Evolutionary conservation across 768 basidiomycete genomes (phyloP).

Genomic region (Cyclocybe cylindracea): DNA sequence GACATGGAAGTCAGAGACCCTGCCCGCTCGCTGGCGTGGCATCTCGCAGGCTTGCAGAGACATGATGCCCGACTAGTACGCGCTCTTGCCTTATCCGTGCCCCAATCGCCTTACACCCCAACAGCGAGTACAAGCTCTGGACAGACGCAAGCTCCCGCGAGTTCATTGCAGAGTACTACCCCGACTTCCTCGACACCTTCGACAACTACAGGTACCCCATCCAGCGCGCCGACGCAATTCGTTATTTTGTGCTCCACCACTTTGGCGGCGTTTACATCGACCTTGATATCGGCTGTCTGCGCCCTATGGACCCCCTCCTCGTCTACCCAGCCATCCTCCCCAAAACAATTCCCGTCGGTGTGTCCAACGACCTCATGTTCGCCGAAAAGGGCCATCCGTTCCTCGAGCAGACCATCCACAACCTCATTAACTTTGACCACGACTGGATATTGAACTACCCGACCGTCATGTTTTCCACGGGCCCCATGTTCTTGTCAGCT

Average conservation of each 20-base stretch:
- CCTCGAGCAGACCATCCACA: constrained; percentile 91
- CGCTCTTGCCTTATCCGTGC: constrained; percentile 18
- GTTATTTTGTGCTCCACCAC: constrained; percentile 95
- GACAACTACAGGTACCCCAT: constrained; percentile 91
- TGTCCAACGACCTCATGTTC: constrained; percentile 98
- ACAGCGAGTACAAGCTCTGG: constrained; percentile 96
- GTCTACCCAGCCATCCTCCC: constrained; percentile 88
- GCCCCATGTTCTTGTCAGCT: constrained; percentile 97
- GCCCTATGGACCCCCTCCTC: constrained; percentile 84
- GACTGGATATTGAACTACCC: constrained; percentile 96
- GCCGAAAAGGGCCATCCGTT: constrained; percentile 84
- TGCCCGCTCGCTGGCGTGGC: constrained; percentile 80
- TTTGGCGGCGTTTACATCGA: constrained; percentile 97
- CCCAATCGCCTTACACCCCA: constrained; percentile 13
- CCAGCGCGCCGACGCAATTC: constrained; percentile 95
- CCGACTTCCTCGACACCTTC: constrained; percentile 93
- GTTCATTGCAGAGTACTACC: constrained; percentile 86
- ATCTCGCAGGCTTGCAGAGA: constrained; percentile 84
- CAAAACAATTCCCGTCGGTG: constrained; percentile 94
- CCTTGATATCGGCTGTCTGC: constrained; percentile 92
- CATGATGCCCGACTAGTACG: constrained; percentile 97
- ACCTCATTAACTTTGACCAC: constrained; percentile 89
- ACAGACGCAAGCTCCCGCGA: constrained; percentile 88
- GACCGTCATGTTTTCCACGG: constrained; percentile 99
- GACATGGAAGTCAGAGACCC: constrained; percentile 93